Evolutionary conservation across 176 grass and related monocot species (phyloP).

Genomic region (Phragmites australis): DNA sequence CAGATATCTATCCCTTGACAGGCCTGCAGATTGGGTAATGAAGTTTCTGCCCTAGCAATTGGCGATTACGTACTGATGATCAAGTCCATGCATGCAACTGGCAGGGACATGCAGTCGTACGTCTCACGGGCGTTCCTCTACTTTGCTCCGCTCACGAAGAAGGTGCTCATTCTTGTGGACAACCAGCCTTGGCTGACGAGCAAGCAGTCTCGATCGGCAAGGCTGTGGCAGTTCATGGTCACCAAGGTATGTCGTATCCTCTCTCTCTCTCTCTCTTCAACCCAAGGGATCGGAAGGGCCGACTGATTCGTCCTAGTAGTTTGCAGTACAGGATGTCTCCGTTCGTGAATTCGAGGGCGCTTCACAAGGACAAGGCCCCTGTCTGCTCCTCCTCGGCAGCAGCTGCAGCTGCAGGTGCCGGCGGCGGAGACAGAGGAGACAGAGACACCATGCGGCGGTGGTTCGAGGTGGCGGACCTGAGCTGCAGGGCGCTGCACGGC

Average conservation of each 20-base stretch:
- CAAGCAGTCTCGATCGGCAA: conserved; percentile 65
- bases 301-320: background rate
- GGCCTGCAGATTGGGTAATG: conserved; percentile 65
- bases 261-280: background rate
- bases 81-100: too few species aligned
- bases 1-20: conserved; percentile 71
- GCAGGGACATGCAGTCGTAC: conserved; percentile 88
- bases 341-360: conserved; percentile 60
- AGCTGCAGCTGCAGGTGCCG: background rate
- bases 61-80: too few species aligned
- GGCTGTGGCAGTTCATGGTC: conserved; percentile 92
- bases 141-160: conserved; percentile 73
- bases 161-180: conserved; percentile 83
- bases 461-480: conserved; percentile 53
- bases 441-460: conserved; percentile 39
- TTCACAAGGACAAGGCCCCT: background rate
- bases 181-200: conserved; percentile 79
- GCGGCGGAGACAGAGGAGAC: background rate
- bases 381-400: background rate
- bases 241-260: conserved; percentile 54
- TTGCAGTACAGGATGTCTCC: conserved; percentile 94
- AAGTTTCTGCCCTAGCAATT: too few species aligned
- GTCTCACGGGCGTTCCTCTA: conserved; percentile 79
- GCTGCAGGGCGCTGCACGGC: conserved; percentile 56
- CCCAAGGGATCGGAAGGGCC: too few species aligned